These are phyloP conservation scores for Galerina marginata DNA, from an alignment of 768 basidiomycete species.

Conservation along the genomic window DNA sequence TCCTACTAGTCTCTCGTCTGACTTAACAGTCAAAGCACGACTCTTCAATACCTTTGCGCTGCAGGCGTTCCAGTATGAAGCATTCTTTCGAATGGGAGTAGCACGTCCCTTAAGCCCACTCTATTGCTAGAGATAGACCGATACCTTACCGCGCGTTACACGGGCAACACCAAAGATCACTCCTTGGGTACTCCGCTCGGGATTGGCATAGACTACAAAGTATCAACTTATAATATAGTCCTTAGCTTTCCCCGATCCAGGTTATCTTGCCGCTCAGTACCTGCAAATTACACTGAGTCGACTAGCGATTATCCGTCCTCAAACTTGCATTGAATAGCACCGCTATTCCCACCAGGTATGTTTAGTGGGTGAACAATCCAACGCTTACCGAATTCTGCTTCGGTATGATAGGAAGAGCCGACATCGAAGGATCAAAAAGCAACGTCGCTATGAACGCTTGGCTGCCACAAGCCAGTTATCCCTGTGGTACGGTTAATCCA, in stretches of 20 bases:
- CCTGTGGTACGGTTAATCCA: constrained; percentile 53
- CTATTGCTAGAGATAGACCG: constrained; percentile 14
- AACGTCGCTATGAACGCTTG: constrained; percentile 86
- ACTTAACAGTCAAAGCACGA: not conserved
- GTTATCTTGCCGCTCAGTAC: not conserved
- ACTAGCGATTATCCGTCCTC: not conserved
- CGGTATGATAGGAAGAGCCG: constrained; percentile 83
- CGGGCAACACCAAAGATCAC: constrained; percentile 5
- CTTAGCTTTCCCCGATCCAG: not conserved
- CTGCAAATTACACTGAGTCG: not conserved
- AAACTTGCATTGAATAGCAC: constrained; percentile 1
- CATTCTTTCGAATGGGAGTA: constrained; percentile 16
- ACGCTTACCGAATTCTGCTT: constrained; percentile 82
- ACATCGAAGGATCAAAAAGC: constrained; percentile 86
- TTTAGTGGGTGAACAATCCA: constrained; percentile 80
- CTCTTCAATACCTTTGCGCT: constrained; percentile 12
- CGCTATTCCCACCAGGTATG: constrained; percentile 8
- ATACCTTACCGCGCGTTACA: constrained; percentile 14
- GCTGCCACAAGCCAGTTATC: constrained; percentile 83
- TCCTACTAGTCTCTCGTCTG: constrained; percentile 5
- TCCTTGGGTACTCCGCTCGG: constrained; percentile 6
- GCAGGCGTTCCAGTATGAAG: constrained; percentile 12
- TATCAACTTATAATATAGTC: not conserved
- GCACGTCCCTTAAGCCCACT: constrained; percentile 16
- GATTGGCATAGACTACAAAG: constrained; percentile 9